Evolutionary conservation across 495 filamentous ascomycete species (phyloP), one percentile per base, ranked within the genome.

Genomic region (Trichocladium uniseriatum): DNA sequence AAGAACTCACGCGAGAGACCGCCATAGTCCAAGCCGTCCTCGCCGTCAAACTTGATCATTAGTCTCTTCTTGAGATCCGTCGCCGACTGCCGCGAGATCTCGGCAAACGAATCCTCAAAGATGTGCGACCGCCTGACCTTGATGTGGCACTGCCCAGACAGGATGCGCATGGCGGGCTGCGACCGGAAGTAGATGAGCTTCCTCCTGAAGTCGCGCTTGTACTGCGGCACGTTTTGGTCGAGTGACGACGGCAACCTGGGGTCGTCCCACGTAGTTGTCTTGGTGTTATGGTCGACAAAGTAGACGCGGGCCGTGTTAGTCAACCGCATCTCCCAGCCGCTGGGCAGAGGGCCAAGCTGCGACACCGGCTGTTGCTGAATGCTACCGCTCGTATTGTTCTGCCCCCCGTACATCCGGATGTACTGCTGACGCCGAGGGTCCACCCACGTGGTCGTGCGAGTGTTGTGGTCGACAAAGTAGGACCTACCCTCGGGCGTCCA

Each of bases 381-480:
- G 19, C 84, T 91, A 53, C 85, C 92, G 62, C 80, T 88, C 34
- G 79, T 77, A 52, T 78, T 84, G 56, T 79, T 86, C 48, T 82
- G 79, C 14, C 84, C 83, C 5, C 88, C 91, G 61, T 96, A 97
- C 89, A 94, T 96, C 29, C 92, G 79, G 52, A 98, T 96, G 69
- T 95, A 98, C 66, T 97, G 92, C 70, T 96, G 91, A 40, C 92
- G 84, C 46, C 92, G 84, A 22, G 92, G 92, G 64, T 98, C 92
- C n/a, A 98, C 92, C 92, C 92, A 98, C 5, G 92, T 98, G 7
- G 92, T 98, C 5, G 94, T 97, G 47, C 92, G 82, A 14, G 94
- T 97, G 65, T 97, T 98, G 69, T 98, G 92, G 63, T 98, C 92
- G n/a, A 98, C 92, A 67, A 96, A 98, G 66, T 98, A 98, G 18